Evolutionary conservation across 2,329 filamentous ascomycete species (phyloP).

Genomic region (Fonsecaea monophora): DNA sequence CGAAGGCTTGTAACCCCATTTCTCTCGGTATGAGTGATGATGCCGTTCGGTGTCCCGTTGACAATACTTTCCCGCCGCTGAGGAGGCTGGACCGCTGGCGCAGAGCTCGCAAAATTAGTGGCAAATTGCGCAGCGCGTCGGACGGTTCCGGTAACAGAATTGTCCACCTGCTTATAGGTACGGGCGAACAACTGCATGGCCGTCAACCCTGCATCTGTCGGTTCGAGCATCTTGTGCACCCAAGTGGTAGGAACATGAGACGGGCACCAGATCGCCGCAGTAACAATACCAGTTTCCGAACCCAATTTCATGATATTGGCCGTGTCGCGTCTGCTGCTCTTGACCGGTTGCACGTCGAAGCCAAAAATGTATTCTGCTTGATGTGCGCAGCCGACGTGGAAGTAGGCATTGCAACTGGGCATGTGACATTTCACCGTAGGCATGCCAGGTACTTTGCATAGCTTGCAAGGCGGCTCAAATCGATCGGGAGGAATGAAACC

Average conservation of each 20-base stretch:
- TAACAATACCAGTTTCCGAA: slow-evolving; percentile 80
- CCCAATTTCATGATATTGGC: slow-evolving; percentile 80
- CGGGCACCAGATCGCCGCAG: slow-evolving; percentile 89
- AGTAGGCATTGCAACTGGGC: slow-evolving; percentile 56
- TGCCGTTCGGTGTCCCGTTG: slow-evolving; percentile 44
- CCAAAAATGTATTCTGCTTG: slow-evolving; percentile 82
- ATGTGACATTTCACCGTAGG: slow-evolving; percentile 84
- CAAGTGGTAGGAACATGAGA: slow-evolving; percentile 70
- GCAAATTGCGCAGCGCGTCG: slow-evolving; percentile 80
- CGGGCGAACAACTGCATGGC: slow-evolving; percentile 86
- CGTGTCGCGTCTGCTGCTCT: slow-evolving; percentile 83
- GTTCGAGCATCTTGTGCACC: slow-evolving; percentile 79
- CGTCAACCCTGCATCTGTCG: slow-evolving; percentile 73
- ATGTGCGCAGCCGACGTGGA: slow-evolving; percentile 91
- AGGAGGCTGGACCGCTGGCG: slow-evolving; percentile 43
- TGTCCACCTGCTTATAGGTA: slow-evolving; percentile 93
- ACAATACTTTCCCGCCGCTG: slow-evolving; percentile 66
- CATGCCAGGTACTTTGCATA: slow-evolving; percentile 73
- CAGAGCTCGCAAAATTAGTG: slow-evolving; percentile 47
- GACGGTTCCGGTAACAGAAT: slow-evolving; percentile 86
- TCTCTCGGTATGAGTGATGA: slow-evolving; percentile 25
- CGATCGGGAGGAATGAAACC: slow-evolving; percentile 75
- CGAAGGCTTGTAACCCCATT: slow-evolving; percentile 41
- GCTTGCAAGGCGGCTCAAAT: slow-evolving; percentile 80
- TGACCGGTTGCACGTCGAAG: slow-evolving; percentile 89